Base-by-base conservation (phyloP, 768 basidiomycete species). In the Suillus subaureus region DNA sequence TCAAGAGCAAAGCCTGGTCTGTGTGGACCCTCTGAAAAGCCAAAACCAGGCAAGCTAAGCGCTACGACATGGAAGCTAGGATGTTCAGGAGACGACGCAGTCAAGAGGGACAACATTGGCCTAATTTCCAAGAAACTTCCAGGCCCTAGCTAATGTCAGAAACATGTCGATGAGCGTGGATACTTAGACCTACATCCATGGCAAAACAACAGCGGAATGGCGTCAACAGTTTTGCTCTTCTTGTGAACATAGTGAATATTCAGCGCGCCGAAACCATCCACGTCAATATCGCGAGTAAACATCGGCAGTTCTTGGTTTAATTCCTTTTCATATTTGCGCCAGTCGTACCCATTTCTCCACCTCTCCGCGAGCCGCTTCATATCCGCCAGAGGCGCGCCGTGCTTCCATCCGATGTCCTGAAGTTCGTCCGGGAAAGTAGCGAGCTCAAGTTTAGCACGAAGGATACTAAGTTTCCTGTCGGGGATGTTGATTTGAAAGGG, bases 41-140 rank as follows among this genome's bases (percentile, higher is more conserved):
- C 88, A 72, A 75, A 90, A 11, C 57, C 57, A 6, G 57, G 57
- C 39, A 60, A 33, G 31, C 54, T 55, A n/a, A 55, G 54, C 11
- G 84, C 84, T 0, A 90, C 86, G 26, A 90, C 85, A 67, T 89
- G 86, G 71, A 90, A 90, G 61, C 81, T 84, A 2, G 87, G 88
- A 6, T 84, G 78, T 0, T 79, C 74, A 2, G 77, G 63, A 1
- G 80, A 78, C 0, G 75, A 73, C 26, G 78, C 73, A 0, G 82
- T 78, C 66, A 91, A 74, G 6, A 87, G 70, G 3, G 87, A 85
- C 21, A 55, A 15, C 1, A 56, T 15, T 16, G 6, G n/a, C 21
- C 6, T 33, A 12, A 55, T 13, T 55, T 55, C 54, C 11, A 56
- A 16, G 55, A 56, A 56, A 56, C 55, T 37, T 35, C 54, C 54